Evolutionary conservation across 306 rosid species (phyloP).

Genomic region (Prunus salicina): DNA sequence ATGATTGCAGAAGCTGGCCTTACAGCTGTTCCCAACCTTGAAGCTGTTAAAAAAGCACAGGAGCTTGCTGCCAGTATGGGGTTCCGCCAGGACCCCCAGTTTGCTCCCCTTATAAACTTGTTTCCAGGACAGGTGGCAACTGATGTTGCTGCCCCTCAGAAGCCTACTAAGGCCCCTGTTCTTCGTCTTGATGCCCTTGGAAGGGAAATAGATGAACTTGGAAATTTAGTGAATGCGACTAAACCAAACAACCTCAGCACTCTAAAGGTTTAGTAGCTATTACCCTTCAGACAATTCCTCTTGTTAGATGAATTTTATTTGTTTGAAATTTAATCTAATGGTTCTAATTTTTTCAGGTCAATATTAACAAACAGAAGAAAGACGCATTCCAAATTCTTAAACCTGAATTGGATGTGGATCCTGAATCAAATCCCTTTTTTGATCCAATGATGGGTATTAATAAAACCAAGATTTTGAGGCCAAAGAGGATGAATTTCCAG

Average conservation of each 20-base stretch:
- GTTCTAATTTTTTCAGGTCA: slow-evolving; percentile 57
- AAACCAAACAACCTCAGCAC: slow-evolving; percentile 91
- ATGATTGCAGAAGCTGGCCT: slow-evolving; percentile 38
- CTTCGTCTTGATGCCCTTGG: slow-evolving; percentile 98
- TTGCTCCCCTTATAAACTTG: slow-evolving; percentile 84
- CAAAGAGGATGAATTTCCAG: slow-evolving; percentile 74
- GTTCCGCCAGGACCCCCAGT: slow-evolving; percentile 91
- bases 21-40: slow-evolving; percentile 45
- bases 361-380: slow-evolving; percentile 91
- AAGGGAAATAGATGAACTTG: slow-evolving; percentile 93
- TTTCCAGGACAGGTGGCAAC: slow-evolving; percentile 77
- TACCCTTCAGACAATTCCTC: slow-evolving; percentile 3
- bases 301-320: slow-evolving; percentile 1
- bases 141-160: slow-evolving; percentile 61
- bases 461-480: slow-evolving; percentile 80
- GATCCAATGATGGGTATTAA: slow-evolving; percentile 79
- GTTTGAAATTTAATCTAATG: slow-evolving; percentile 5
- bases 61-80: slow-evolving; percentile 96
- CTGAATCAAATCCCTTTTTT: slow-evolving; percentile 77
- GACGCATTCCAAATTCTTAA: slow-evolving; percentile 85
- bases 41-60: slow-evolving; percentile 93
- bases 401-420: slow-evolving; percentile 89
- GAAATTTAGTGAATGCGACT: slow-evolving; percentile 69
- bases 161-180: slow-evolving; percentile 86
- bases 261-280: slow-evolving; percentile 62